Conservation (phyloP, 495 filamentous ascomycete species). For the Podospora bellae-mahoneyi region DNA sequence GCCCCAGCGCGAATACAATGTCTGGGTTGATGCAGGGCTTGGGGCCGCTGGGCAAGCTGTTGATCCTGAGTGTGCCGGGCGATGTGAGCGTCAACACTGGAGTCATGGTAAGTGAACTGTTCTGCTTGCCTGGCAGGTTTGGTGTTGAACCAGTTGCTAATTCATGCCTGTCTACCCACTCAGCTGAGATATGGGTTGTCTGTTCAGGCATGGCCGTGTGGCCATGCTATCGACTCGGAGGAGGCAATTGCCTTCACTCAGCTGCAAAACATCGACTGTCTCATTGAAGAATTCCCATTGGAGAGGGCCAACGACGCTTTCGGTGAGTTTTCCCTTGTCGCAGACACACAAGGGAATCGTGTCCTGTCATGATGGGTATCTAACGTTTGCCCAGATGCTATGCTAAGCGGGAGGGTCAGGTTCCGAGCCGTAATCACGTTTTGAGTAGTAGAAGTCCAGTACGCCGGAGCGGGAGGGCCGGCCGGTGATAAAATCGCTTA, state of each 20-base stretch:
- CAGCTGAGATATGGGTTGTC: constrained; percentile 33
- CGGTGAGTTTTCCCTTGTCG: constrained; percentile 8
- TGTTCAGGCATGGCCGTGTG: constrained; percentile 60
- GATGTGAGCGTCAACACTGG: constrained; percentile 11
- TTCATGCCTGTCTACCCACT: not conserved
- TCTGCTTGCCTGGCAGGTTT: not conserved
- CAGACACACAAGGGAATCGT: too few species aligned
- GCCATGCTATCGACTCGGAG: constrained; percentile 61
- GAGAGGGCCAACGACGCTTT: constrained; percentile 54
- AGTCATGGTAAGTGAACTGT: constrained; percentile 6
- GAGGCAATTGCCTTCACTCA: constrained; percentile 62
- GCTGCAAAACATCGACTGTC: constrained; percentile 55
- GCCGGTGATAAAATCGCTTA: not conserved
- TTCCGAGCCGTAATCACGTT: constrained; percentile 17
- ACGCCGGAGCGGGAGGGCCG: not conserved
- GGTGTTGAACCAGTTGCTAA: not conserved
- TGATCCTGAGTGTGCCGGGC: constrained; percentile 24
- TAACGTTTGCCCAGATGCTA: constrained; percentile 2
- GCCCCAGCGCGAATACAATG: constrained; percentile 55
- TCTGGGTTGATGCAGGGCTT: constrained; percentile 53
- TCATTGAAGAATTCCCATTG: constrained; percentile 62
- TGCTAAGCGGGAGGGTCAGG: constrained; percentile 16
- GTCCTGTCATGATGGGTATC: too few species aligned
- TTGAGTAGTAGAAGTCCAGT: not conserved
- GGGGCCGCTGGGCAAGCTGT: constrained; percentile 55